Conservation (phyloP, 1,139 yeast species). For the Candida frijolesensis region DNA sequence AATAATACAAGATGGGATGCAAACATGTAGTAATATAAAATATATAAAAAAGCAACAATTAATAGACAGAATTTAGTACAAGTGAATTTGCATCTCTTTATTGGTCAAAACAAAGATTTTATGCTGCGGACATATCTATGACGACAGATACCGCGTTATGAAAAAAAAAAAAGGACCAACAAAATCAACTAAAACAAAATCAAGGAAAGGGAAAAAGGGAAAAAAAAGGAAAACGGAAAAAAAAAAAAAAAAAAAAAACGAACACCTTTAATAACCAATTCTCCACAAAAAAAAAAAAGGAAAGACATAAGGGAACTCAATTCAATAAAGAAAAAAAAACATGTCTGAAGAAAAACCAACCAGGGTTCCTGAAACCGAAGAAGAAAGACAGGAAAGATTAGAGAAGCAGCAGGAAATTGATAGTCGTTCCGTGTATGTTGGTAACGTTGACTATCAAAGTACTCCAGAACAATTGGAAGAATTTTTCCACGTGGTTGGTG, state of each 20-base stretch:
- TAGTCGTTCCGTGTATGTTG: constrained; percentile 43
- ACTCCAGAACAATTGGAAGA: constrained; percentile 47
- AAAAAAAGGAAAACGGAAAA: not conserved
- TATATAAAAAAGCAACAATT: not conserved
- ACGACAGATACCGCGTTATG: not conserved
- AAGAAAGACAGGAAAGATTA: constrained; percentile 30
- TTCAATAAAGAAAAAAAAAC: not conserved
- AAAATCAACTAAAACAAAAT: not conserved
- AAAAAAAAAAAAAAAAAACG: not conserved
- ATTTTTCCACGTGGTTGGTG: constrained; percentile 37
- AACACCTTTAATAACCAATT: not conserved
- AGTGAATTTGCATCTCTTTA: no score
- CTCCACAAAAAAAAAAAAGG: not conserved
- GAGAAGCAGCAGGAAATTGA: constrained; percentile 38
- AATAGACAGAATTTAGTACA: not conserved
- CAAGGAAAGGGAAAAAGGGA: not conserved
- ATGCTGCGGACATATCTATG: no score
- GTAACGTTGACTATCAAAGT: constrained; percentile 44
- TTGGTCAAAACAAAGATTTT: no score
- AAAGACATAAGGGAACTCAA: not conserved
- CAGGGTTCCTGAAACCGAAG: constrained; percentile 26
- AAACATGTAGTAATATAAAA: not conserved
- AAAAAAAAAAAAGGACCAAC: not conserved
- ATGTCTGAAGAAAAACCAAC: constrained; percentile 12
- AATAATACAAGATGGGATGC: not conserved